Evolutionary conservation across 768 basidiomycete species (phyloP), one percentile per base, ranked within the genome.

Genomic region (Pleurotus djamor): DNA sequence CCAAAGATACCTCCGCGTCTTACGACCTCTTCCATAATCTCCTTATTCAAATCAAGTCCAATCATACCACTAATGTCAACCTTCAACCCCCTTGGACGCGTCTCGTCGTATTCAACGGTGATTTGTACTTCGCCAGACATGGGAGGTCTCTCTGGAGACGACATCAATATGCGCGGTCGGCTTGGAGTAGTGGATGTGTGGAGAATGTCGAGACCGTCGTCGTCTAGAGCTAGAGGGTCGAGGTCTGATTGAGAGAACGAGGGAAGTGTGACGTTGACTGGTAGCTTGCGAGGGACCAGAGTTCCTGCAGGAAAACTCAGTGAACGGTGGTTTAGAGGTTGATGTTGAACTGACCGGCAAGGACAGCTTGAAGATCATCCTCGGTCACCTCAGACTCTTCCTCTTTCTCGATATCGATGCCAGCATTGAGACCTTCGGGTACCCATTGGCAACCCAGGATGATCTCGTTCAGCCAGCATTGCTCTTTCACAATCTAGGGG

Each of bases 381-480:
- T 83, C 75, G 5, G 79, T 81, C 6, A 73, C 76, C n/a, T 75
- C 68, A 6, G 60, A 66, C 12, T 78, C 76, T 10, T 75, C 69
- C 0, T 63, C 64, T 1, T 64, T 58, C 5, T 62, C 48, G 10
- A 75, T 68, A 9, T 62, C 65, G 6, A 67, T 67, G 12, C 69
- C 67, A 13, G 64, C 59, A 35, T 69, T 66, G 12, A 75, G 60
- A 8, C 74, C 77, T 65, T 91, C 89, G 3, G 83, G 76, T 32
- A 71, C 69, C 91, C 92, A 94, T 10, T 81, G 71, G 48, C 82
- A 84, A 48, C 81, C 78, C 4, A 74, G 65, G 17, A 94, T 69
- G n/a, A 80, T 79, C 65, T 89, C 88, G 66, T 93, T 94, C 14
- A 93, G 66, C 92, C 92, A 94, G 65, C 87, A 89, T 71, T 93